Base-by-base conservation (phyloP, 805 yeast genomes). In the Pichia californica region DNA sequence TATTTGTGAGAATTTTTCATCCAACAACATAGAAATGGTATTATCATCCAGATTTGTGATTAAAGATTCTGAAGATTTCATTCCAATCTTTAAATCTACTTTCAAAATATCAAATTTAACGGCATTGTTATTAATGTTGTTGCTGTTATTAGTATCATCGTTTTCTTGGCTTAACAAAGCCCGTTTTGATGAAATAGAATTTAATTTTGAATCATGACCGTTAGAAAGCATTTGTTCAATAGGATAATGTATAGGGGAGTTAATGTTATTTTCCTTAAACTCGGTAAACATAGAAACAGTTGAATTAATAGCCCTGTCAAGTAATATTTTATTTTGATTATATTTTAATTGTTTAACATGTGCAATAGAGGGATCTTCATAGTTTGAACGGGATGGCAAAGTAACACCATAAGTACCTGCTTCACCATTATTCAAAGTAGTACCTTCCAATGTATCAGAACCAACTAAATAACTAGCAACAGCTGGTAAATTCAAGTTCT, bases 21-120 rank as follows among this genome's bases (percentile, higher is more conserved):
- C 83, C 31, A 91, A 65, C 18, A 91, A 63, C 36, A 79, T 73
- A 0, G 94, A 78, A 20, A 86, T 66, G 1, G 95, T 79, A 28
- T 74, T 61, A 53, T 79, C 79, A 57, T 85, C 94, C 48, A 88
- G 65, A 32, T 71, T 68, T 2, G 75, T 66, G n/a, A 77, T 67
- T 2, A 77, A 61, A 44, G 72, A 69, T 33, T 62, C 68, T 6
- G 57, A 48, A 3, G 64, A 55, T 19, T 36, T 40, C 50, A 42
- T 71, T 64, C 54, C 83, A 71, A 81, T 61, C 49, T 79, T 78
- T 38, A 86, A 56, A 54, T 81, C 79, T 35, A 88, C 62, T 45
- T 74, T 76, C 55, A 87, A 68, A 4, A 87, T 73, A 43, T 76
- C 74, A 60, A 84, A 76, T n/a, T 68, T 68, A n/a, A 32, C 26